Conservation (phyloP, 2,329 filamentous ascomycete species). For the Pseudopithomyces chartarum region DNA sequence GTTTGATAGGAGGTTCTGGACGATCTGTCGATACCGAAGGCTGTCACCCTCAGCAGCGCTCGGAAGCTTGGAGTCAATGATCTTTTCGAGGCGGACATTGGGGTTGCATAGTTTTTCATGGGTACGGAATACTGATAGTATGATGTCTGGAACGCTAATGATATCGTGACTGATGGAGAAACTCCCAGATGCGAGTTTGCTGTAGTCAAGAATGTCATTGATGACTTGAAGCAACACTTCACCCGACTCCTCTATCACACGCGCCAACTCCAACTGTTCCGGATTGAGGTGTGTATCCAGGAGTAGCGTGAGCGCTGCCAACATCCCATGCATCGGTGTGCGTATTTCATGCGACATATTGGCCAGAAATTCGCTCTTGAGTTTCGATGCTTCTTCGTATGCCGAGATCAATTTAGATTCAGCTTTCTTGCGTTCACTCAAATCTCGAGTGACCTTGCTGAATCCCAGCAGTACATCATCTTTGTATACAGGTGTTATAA, state of each 20-base stretch:
- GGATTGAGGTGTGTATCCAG: constrained; percentile 58
- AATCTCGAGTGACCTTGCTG: constrained; percentile 63
- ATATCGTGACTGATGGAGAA: constrained; percentile 62
- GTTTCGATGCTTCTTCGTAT: constrained; percentile 66
- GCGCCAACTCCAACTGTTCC: constrained; percentile 61
- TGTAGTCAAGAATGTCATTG: constrained; percentile 71
- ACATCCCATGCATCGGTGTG: constrained; percentile 63
- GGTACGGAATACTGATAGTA: constrained; percentile 57
- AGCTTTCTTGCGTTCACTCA: constrained; percentile 61
- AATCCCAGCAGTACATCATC: constrained; percentile 61
- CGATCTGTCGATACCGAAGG: constrained; percentile 64
- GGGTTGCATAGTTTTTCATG: constrained; percentile 55
- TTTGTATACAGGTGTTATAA: constrained; percentile 62
- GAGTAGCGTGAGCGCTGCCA: constrained; percentile 45
- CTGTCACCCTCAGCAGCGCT: constrained; percentile 60
- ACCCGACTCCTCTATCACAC: constrained; percentile 65
- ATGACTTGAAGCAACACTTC: constrained; percentile 65
- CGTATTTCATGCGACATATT: constrained; percentile 70
- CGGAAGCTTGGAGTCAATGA: constrained; percentile 55
- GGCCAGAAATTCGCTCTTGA: constrained; percentile 66
- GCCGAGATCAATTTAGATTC: constrained; percentile 61
- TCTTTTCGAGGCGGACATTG: constrained; percentile 53
- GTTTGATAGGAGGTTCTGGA: constrained; percentile 67
- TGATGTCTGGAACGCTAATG: constrained; percentile 53
- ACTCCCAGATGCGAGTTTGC: constrained; percentile 64